phyloP scores from a whole-genome alignment of 768 basidiomycete species.

The Nevesoporus exiguus region DNA sequence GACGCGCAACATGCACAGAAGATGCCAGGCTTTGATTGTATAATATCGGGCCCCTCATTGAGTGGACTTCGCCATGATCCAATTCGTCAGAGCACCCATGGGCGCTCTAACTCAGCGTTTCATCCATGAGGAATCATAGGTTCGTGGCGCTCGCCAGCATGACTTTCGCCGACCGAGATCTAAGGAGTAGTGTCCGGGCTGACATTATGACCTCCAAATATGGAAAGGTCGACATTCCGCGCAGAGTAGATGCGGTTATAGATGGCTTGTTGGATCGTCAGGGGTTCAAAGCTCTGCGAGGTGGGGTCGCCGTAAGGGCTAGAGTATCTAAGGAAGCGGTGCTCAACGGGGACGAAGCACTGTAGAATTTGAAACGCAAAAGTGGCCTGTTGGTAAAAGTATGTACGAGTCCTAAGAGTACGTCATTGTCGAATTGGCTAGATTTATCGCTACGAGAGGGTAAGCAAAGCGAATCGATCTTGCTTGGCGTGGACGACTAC shows the following conservation, averaged over 20 bases:
- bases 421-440: too few species aligned
- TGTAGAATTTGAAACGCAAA: too few species aligned
- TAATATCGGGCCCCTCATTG: background rate
- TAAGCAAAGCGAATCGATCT: too few species aligned
- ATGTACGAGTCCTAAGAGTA: too few species aligned
- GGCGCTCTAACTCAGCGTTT: background rate
- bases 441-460: too few species aligned
- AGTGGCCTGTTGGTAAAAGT: too few species aligned
- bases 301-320: slow-evolving; percentile 64
- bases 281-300: slow-evolving; percentile 51
- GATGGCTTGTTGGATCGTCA: slow-evolving; percentile 72
- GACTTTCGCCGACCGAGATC: slow-evolving; percentile 43
- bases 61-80: slow-evolving; percentile 59
- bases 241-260: slow-evolving; percentile 72
- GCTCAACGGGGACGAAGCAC: slow-evolving; percentile 65
- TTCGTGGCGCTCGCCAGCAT: slow-evolving; percentile 26
- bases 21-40: slow-evolving; percentile 37
- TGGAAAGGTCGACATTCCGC: slow-evolving; percentile 60
- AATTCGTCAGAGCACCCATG: slow-evolving; percentile 48
- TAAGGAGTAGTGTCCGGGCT: slow-evolving; percentile 50
- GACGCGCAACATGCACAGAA: slow-evolving; percentile 45
- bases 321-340: slow-evolving; percentile 74
- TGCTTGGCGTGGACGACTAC: too few species aligned
- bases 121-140: too few species aligned
- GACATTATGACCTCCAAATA: slow-evolving; percentile 60